These are phyloP conservation scores for Graphiopsis chlorocephala DNA, from an alignment of 2,329 filamentous ascomycete genomes.

Conservation along the genomic window DNA sequence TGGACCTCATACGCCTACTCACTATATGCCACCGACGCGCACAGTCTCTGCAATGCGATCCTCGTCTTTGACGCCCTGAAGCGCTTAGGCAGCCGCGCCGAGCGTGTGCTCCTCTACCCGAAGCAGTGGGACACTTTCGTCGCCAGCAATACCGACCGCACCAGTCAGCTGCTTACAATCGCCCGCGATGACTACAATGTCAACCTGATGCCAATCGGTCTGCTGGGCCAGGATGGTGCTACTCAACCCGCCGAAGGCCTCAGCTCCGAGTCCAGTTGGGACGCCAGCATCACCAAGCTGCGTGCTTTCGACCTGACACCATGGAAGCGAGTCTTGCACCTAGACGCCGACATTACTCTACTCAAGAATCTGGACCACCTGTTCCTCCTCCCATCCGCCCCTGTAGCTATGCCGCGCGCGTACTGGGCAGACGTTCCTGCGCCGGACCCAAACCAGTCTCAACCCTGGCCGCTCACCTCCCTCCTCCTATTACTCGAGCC, in stretches of 20 bases:
- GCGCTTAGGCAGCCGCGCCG: conserved; percentile 39
- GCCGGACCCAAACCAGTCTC: conserved; percentile 5
- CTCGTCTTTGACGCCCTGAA: conserved; percentile 42
- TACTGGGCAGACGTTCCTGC: conserved; percentile 53
- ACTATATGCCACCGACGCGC: conserved; percentile 43
- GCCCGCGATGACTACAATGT: conserved; percentile 52
- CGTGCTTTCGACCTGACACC: conserved; percentile 65
- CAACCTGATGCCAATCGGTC: conserved; percentile 44
- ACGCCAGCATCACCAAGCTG: conserved; percentile 64
- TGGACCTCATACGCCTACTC: conserved; percentile 44
- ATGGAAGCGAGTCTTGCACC: conserved; percentile 56
- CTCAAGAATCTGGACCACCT: conserved; percentile 64
- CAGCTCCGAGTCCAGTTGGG: conserved; percentile 46
- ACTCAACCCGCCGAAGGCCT: conserved; percentile 23
- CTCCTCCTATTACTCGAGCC: conserved; percentile 64
- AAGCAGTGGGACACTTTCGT: conserved; percentile 34
- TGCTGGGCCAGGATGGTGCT: conserved; percentile 30
- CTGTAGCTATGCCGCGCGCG: conserved; percentile 65
- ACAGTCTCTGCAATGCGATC: conserved; percentile 44
- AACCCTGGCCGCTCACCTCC: conserved; percentile 53
- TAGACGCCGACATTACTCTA: conserved; percentile 63
- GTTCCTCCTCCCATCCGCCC: conserved; percentile 61
- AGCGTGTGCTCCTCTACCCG: conserved; percentile 44
- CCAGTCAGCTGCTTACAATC: conserved; percentile 41
- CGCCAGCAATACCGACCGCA: conserved; percentile 16